Evolutionary conservation across 768 basidiomycete genomes (phyloP), one percentile per base, ranked within the genome.

Genomic region (Boletus rubropictus): DNA sequence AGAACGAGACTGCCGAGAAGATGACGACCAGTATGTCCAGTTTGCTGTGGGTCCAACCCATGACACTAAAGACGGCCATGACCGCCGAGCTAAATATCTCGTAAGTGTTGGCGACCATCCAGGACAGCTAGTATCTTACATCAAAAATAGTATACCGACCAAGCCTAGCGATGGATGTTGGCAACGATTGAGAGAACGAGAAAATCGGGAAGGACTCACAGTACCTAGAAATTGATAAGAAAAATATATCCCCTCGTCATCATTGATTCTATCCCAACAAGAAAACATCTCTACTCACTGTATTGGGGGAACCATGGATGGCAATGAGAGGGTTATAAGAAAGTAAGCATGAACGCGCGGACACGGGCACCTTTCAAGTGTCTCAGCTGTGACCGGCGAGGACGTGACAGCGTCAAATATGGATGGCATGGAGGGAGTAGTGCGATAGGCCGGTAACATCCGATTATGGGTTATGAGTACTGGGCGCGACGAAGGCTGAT

Each of bases 231-330:
- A 29, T n/a, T 18, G 1, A 28, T 11, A 29, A 11, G 4, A 21
- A 14, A 29, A 31, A 33, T 20, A 5, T 7, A 22, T 20, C 22
- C 18, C 33, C 39, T 20, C 22, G 5, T 21, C 3, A 21, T 37
- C 39, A 38, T 43, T 18, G 15, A 17, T 24, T 24, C 25, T 28
- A 11, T n/a, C 8, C n/a, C 32, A 9, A n/a, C 25, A 51, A 29
- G 32, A 46, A 24, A 17, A n/a, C n/a, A n/a, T n/a, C 4, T 40
- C 14, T 15, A 56, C 56, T 59, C 38, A 62, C 59, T 62, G 59
- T 35, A 46, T 34, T 11, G 48, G 32, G 7, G 28, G 32, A 12
- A 12, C 11, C 56, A 61, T 59, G 35, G 3, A 15, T 14, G 32
- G 20, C 3, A 27, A n/a, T 18, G 41, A 39, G 32, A 4, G 3